A percentile compares a stretch with the other conserved stretches of the same genome.
Evolutionary conservation across 768 basidiomycete species (phyloP).

Genomic region (Amanita muscaria): DNA sequence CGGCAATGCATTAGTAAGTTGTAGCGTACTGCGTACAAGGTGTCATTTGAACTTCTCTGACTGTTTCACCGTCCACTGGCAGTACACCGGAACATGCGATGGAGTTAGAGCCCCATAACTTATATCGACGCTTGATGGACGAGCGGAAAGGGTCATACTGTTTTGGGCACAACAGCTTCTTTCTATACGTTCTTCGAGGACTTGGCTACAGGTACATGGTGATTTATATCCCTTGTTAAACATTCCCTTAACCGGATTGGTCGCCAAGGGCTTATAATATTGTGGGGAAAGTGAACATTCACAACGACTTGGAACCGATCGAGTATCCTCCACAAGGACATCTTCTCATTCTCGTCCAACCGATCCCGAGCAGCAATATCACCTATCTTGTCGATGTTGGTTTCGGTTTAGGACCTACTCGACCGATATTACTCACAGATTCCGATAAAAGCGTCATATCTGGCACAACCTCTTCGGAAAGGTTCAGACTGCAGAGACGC

Average conservation of each 20-base stretch:
- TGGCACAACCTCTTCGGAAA: constrained; percentile 8
- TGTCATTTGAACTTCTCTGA: too few species aligned
- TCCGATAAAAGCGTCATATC: constrained; percentile 5
- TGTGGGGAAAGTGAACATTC: not conserved
- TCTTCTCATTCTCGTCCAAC: constrained; percentile 8
- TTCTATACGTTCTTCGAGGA: too few species aligned
- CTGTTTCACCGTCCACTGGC: too few species aligned
- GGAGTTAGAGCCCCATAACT: too few species aligned
- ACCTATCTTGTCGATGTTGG: constrained; percentile 9
- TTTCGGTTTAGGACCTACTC: constrained; percentile 3
- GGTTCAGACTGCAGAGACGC: constrained; percentile 6
- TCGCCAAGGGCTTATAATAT: constrained; percentile 4
- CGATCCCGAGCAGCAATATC: not conserved
- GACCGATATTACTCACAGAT: constrained; percentile 7
- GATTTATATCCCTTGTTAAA: not conserved
- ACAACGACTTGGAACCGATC: not conserved
- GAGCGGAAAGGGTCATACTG: too few species aligned
- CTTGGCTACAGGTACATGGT: too few species aligned
- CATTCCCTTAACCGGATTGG: not conserved
- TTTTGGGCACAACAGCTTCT: too few species aligned
- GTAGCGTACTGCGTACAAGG: too few species aligned
- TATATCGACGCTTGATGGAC: too few species aligned
- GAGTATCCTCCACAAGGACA: not conserved
- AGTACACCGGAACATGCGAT: too few species aligned
- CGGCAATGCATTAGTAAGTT: constrained; percentile 31